Base-by-base conservation (phyloP, 495 filamentous ascomycete species). In the Aspergillus sparsus region DNA sequence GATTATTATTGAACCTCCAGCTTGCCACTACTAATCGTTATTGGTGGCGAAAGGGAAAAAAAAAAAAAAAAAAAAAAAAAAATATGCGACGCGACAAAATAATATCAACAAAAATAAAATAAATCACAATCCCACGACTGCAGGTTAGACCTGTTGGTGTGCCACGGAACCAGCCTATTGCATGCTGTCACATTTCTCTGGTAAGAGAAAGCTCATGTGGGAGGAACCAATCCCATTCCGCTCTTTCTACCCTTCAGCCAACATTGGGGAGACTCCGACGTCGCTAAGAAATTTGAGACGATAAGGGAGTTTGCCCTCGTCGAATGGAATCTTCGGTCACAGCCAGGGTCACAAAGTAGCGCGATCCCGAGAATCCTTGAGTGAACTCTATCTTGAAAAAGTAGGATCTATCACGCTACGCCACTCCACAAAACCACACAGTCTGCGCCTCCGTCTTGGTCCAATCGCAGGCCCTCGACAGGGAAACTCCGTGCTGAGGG, bases 321-420 rank as follows among this genome's bases (percentile, higher is more conserved):
- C 44, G 39, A 50, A 49, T 49, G 6, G 44, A 36, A 39, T 18
- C 16, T 27, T 34, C 4, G 15, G 6, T 13, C 10, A 42, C 18
- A 9, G 18, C 31, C 21, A 34, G 41, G 31, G 31, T 47, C 32
- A 31, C 42, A 27, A 27, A 57, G 55, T 32, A 35, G 16, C 34
- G 49, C 49, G 49, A 51, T 51, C 49, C 49, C 21, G 49, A 51
- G 32, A 51, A 34, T 51, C 49, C 49, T 34, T 51, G 12, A 45
- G 55, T 50, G 45, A 57, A 57, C 55, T 57, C 55, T 57, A 57
- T 57, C 55, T 57, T 5, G n/a, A 41, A 37, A 21, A 10, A 57
- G 31, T 31, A 44, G 31, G 44, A 47, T 47, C 15, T 10, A 47
- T 47, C 44, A 47, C n/a, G 44, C 44, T 21, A 47, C 44, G 10